Base-by-base conservation (phyloP, 371 early-diverging fungal species). In the Fennellomyces sp. region DNA sequence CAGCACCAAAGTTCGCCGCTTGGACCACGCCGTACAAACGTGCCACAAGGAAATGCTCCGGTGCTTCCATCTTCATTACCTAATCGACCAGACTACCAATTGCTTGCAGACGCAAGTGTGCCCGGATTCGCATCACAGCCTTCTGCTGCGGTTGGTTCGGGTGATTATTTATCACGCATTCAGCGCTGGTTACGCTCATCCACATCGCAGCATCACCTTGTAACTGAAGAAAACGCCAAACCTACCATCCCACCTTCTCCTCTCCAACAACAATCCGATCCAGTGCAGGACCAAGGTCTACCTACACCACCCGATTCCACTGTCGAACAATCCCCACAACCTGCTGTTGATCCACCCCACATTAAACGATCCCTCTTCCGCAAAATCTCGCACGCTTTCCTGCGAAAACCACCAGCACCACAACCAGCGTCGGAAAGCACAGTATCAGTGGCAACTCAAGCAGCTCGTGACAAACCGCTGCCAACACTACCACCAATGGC, bases 151-250 rank as follows among this genome's bases (percentile, higher is more conserved):
- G 61, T 68, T 19, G 64, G 57, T 10, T 76, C 77, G 6, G 61
- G 69, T 21, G 75, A 72, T 27, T 78, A 78, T 27, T 52, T 78
- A 2, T 61, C 58, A 27, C 66, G 78, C 17, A 72, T 78, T 48
- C 78, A 78, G 31, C 78, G 78, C 25, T 78, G 78, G 78, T 63
- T 78, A 41, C 72, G 71, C 13, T 78, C 78, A 25, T 74, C 75
- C 15, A 59, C 72, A 12, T 78, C 78, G 10, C 72, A 74, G 10
- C 72, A 78, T 41, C 68, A 72, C 17, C 57, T 78, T 19, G 58
- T 63, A 11, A 48, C 26, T 1, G 38, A 64, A 21, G 50, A 51
- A 31, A 65, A 60, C 6, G 47, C 21, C 13, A 19, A 30, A 23
- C 35, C 51, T 4, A 42, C 55, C n/a, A 52, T 39, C 10, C 23